Evolutionary conservation across 169 alveolate species (phyloP), one percentile per base, ranked within the genome.

Genomic region (Blepharisma undulans): DNA sequence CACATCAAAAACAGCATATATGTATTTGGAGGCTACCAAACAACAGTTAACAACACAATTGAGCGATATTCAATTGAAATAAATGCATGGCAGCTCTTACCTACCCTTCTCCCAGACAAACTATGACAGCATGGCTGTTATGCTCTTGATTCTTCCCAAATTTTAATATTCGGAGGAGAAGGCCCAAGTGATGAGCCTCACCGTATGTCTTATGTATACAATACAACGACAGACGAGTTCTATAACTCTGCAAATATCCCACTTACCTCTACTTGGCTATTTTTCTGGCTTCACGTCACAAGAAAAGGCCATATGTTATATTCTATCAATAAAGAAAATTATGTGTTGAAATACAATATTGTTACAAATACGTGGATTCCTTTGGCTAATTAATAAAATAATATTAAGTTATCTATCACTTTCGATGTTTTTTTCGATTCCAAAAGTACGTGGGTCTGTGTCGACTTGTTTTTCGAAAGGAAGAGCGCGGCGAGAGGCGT

Each of bases 111-210:
- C 5, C 91, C 91, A 12, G 80, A 86, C 61, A 86, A 72, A 27
- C 61, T 86, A 12, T 86, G 91, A 85, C 84, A 86, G 72, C 91
- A 86, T 72, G 80, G 84, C 1, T 86, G 84, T 10, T 86, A 29
- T 25, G 72, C 91, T 30, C 27, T 86, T 4, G 91, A 86, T 21
- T 27, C 59, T 21, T 19, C 61, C 32, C 25, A 71, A 72, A 86
- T 86, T 66, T 72, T 86, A 12, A 32, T 86, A 0, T 86, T 86
- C 29, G 91, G 91, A 66, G 91, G 91, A 72, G 91, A 86, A 32
- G 29, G 72, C 33, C 36, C 48, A 16, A 25, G 59, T 4, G 91
- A 86, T 21, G 91, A 86, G 72, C 91, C 84, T 0, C 48, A 71
- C 30, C 18, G 72, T 61, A 21, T 86, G 22, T 25, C 72, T 60